These are phyloP conservation scores for Patellaria atrata DNA, from an alignment of 495 filamentous ascomycete genomes.

Conservation along the genomic window DNA sequence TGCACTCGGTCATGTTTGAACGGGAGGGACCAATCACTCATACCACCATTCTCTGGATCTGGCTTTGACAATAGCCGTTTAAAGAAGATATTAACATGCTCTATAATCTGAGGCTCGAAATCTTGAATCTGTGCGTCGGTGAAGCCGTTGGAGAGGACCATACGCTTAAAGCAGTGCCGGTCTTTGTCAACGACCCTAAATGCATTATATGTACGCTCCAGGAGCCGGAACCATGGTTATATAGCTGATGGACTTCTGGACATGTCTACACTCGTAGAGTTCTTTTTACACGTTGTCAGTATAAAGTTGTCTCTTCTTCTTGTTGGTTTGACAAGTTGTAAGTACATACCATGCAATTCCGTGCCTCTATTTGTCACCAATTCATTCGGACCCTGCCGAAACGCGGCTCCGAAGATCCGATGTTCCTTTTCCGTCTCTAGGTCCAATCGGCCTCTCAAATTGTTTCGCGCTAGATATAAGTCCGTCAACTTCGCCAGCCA, in stretches of 20 bases:
- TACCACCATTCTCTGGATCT: neutral
- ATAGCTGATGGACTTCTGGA: too few species aligned
- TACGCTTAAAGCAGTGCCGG: constrained; percentile 1
- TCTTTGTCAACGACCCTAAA: constrained; percentile 2
- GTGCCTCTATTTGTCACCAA: constrained; percentile 5
- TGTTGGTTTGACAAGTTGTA: too few species aligned
- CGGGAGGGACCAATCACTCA: too few species aligned
- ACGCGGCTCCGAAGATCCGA: constrained; percentile 3
- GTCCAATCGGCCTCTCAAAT: too few species aligned
- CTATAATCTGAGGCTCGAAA: constrained; percentile 3
- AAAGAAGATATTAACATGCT: constrained; percentile 4
- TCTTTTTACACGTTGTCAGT: too few species aligned
- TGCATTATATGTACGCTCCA: too few species aligned
- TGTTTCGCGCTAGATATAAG: too few species aligned
- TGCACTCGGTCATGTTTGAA: constrained; percentile 1
- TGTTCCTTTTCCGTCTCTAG: constrained; percentile 7
- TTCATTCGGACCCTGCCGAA: constrained; percentile 8
- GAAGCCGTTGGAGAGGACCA: constrained; percentile 1
- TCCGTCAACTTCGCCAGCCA: constrained; percentile 7
- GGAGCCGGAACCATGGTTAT: too few species aligned
- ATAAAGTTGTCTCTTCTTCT: too few species aligned
- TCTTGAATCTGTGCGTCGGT: constrained; percentile 2
- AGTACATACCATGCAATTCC: constrained; percentile 5
- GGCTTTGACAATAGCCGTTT: neutral
- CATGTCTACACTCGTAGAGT: too few species aligned